These are phyloP conservation scores for Paramecium caudatum DNA, from an alignment of 73 alveolate species.

Conservation along the genomic window DNA sequence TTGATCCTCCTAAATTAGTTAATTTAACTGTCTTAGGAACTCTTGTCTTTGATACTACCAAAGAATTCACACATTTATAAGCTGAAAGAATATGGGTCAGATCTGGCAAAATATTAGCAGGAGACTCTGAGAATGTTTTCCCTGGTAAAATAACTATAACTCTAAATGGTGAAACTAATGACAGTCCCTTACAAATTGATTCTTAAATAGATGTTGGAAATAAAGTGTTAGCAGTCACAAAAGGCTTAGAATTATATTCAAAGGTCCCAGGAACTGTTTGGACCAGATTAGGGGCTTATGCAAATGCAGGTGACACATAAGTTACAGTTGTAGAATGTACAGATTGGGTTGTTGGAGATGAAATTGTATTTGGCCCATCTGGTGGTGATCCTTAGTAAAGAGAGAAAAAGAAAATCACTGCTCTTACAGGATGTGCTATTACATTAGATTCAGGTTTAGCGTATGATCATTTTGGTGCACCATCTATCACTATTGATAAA, in stretches of 20 bases:
- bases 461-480: slow-evolving; percentile 59
- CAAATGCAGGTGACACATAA: slow-evolving; percentile 18
- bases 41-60: slow-evolving; percentile 1
- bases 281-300: slow-evolving; percentile 38
- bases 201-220: background rate
- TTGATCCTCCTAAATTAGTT: slow-evolving; percentile 53
- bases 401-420: background rate
- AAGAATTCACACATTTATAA: background rate
- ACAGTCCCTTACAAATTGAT: background rate
- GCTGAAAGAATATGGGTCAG: slow-evolving; percentile 3
- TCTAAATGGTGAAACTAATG: slow-evolving; percentile 11
- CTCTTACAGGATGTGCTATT: background rate
- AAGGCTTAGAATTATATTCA: background rate
- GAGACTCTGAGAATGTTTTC: background rate
- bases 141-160: background rate
- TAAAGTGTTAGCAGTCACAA: background rate
- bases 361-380: slow-evolving; percentile 62
- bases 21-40: slow-evolving; percentile 14
- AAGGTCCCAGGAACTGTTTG: slow-evolving; percentile 25
- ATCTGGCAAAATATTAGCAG: slow-evolving; percentile 40
- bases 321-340: background rate
- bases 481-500: slow-evolving; percentile 36
- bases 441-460: background rate
- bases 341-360: slow-evolving; percentile 49
- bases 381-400: slow-evolving; percentile 59